phyloP scores from a whole-genome alignment of 163 green algal species.

The Prototheca stagnorum region DNA sequence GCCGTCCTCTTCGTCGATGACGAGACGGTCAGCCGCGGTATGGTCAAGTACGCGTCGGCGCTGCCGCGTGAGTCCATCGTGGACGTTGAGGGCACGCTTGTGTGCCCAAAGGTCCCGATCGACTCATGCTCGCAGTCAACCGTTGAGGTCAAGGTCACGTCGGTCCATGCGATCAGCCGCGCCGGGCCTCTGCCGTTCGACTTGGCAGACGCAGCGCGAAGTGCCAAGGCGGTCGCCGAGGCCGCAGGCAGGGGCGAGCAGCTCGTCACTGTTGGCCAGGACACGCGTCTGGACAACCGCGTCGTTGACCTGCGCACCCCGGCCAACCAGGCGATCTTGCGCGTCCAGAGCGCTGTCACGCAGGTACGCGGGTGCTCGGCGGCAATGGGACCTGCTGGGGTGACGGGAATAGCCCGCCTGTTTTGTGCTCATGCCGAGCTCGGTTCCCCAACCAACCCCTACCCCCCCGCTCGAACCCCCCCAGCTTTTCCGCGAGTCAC shows the following conservation, averaged over 20 bases:
- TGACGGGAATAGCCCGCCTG: not conserved
- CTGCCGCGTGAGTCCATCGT: slow-evolving; percentile 85
- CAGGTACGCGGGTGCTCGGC: slow-evolving; percentile 28
- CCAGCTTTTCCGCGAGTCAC: slow-evolving; percentile 73
- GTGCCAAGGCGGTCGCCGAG: slow-evolving; percentile 46
- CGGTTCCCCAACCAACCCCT: not conserved
- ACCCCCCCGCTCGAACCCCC: too few relatives aligned
- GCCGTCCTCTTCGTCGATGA: slow-evolving; percentile 75
- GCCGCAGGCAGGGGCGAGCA: slow-evolving; percentile 48
- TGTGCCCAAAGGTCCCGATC: slow-evolving; percentile 29
- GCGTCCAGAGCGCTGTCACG: slow-evolving; percentile 60
- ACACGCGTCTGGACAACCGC: slow-evolving; percentile 80
- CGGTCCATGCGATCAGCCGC: slow-evolving; percentile 57
- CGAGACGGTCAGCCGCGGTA: slow-evolving; percentile 67
- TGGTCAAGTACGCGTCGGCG: slow-evolving; percentile 90
- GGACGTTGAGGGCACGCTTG: slow-evolving; percentile 58
- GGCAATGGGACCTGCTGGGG: too few relatives aligned
- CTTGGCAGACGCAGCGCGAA: slow-evolving; percentile 57
- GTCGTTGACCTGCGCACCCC: slow-evolving; percentile 79
- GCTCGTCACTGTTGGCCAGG: slow-evolving; percentile 60
- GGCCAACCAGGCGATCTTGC: slow-evolving; percentile 89
- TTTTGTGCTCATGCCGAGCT: not conserved
- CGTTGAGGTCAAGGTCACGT: slow-evolving; percentile 63
- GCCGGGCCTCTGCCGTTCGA: slow-evolving; percentile 80
- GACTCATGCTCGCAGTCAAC: slow-evolving; percentile 54